Base-by-base conservation (phyloP, 2,329 filamentous ascomycete species). In the Trichoderma sp. region DNA sequence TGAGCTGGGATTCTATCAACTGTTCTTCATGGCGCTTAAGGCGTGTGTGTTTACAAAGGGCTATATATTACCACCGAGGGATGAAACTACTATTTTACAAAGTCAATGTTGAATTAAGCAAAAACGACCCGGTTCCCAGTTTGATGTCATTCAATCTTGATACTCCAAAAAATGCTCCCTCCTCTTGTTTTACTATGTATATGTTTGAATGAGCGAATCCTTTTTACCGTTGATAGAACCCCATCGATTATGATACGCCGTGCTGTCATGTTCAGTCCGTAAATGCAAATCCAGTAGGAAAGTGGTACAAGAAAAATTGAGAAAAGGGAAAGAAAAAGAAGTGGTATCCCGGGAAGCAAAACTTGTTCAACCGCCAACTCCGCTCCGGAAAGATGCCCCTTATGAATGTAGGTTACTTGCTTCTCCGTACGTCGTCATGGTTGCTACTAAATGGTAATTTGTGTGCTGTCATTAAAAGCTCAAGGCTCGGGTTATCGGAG, bases 71-170 rank as follows among this genome's bases (percentile, higher is more conserved):
- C 55, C n/a, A 26, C 67, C 28, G 34, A 43, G 10, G 24, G 59
- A 43, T 43, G 58, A 24, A 46, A 49, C 32, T 49, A 64, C 39
- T 54, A 65, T 13, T 63, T 37, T 69, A 69, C 63, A 69, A 32
- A 11, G 37, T 21, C 24, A 37, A 59, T 68, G 46, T 52, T 52
- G 51, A 28, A 52, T 13, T 69, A 43, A 60, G 26, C 11, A 55
- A 32, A 37, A 24, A 69, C 32, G 55, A 8, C 39, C 59, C 34
- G 21, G 24, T 21, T 52, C 64, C 30, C 37, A 7, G 30, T 39
- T 43, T 58, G 14, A 39, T 34, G 46, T 32, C 43, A 46, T 65
- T 51, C 21, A 51, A 56, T 24, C 49, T 30, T 16, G 24, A 24
- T 51, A 59, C 49, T 21, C 54, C 39, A n/a, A 66, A 59, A 52